These are phyloP conservation scores for Irineochytrium annulatum DNA, from an alignment of 192 early-diverging fungal genomes.

Conservation along the genomic window DNA sequence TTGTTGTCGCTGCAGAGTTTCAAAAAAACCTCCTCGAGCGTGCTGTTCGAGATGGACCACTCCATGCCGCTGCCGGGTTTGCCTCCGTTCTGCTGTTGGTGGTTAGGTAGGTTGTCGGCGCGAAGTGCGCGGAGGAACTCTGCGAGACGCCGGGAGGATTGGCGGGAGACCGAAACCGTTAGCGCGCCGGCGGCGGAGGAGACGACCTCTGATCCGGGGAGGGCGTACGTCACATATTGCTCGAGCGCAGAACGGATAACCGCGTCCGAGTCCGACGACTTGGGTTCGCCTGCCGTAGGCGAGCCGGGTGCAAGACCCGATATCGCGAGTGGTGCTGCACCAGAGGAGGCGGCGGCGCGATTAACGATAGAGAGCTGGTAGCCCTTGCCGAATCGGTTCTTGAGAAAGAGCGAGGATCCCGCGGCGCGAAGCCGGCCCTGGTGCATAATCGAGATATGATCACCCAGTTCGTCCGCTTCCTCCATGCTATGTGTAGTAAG, in stretches of 20 bases:
- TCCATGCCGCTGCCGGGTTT: no score
- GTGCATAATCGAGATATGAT: constrained; percentile 60
- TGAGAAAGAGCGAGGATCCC: constrained; percentile 63
- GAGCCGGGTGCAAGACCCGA: background rate
- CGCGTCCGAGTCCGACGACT: background rate
- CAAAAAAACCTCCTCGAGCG: constrained; percentile 34
- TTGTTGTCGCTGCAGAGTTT: constrained; percentile 28
- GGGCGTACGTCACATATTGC: constrained; percentile 19
- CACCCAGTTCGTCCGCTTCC: constrained; percentile 53
- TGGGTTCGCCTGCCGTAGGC: background rate
- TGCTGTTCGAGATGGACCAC: constrained; percentile 33
- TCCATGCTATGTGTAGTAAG: constrained; percentile 68
- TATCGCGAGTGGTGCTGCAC: background rate
- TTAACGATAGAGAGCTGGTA: constrained; percentile 46
- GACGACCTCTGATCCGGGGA: constrained; percentile 25
- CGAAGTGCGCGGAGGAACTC: constrained; percentile 23
- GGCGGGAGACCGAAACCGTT: constrained; percentile 18
- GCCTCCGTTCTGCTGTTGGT: no score
- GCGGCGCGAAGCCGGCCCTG: constrained; percentile 58
- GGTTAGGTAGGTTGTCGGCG: no score
- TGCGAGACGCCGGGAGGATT: constrained; percentile 12
- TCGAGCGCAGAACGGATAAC: constrained; percentile 3
- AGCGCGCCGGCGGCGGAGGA: constrained; percentile 27
- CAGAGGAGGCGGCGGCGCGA: background rate
- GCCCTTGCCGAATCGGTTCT: constrained; percentile 66